These are phyloP conservation scores for Xylaria sp. DNA, from an alignment of 2,329 filamentous ascomycete genomes.

Conservation along the genomic window DNA sequence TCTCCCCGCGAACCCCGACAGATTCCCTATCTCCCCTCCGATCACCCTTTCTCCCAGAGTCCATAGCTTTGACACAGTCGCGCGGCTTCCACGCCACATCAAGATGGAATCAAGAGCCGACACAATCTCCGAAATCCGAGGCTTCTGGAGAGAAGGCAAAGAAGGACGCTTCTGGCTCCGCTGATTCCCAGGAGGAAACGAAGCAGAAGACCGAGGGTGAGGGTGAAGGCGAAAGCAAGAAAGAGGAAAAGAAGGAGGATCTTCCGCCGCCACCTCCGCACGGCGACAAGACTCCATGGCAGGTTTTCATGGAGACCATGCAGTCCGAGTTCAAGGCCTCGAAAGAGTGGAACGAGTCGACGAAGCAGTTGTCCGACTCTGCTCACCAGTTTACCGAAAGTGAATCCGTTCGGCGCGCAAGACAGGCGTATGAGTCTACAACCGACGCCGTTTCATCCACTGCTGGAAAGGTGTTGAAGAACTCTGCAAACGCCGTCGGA, in stretches of 20 bases:
- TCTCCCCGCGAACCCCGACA: slow-evolving; percentile 26
- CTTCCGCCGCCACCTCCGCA: slow-evolving; percentile 86
- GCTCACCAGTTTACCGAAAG: slow-evolving; percentile 91
- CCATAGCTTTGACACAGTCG: slow-evolving; percentile 36
- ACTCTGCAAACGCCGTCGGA: slow-evolving; percentile 79
- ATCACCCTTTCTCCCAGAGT: slow-evolving; percentile 42
- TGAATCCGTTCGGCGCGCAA: slow-evolving; percentile 79
- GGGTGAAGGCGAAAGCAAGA: slow-evolving; percentile 43
- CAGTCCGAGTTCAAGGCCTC: slow-evolving; percentile 90
- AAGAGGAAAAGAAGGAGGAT: slow-evolving; percentile 60
- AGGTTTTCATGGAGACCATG: slow-evolving; percentile 97
- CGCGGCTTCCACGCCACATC: slow-evolving; percentile 38
- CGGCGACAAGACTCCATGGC: slow-evolving; percentile 97
- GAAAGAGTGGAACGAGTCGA: slow-evolving; percentile 99
- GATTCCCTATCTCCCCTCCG: slow-evolving; percentile 37
- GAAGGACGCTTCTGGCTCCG: slow-evolving; percentile 27
- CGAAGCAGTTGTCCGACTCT: slow-evolving; percentile 83
- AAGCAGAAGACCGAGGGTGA: slow-evolving; percentile 43
- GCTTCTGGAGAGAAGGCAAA: slow-evolving; percentile 35
- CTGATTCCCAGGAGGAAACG: slow-evolving; percentile 42
- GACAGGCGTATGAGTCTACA: slow-evolving; percentile 80
- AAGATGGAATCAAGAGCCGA: slow-evolving; percentile 29
- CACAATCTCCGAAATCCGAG: slow-evolving; percentile 23
- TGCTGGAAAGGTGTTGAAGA: slow-evolving; percentile 74
- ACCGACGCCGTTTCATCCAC: slow-evolving; percentile 76